Evolutionary conservation across 106 monocot genomes (phyloP).

Genomic region (Dendrobium officinale): DNA sequence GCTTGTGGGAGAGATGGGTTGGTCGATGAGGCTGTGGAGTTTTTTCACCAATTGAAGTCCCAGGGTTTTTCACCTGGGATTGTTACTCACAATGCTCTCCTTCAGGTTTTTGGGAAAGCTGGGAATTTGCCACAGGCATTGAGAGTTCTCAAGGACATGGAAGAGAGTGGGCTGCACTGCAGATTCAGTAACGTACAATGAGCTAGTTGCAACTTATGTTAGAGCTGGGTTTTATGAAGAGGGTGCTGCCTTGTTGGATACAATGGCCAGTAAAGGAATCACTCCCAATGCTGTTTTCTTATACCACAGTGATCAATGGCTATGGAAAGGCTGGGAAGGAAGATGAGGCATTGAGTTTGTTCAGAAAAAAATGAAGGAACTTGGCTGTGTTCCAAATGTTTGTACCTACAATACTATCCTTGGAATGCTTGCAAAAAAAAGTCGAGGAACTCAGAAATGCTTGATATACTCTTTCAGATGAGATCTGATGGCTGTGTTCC

Average conservation of each 20-base stretch:
- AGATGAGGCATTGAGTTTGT: constrained; percentile 60
- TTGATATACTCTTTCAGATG: constrained; percentile 70
- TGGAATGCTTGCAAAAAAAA: constrained; percentile 78
- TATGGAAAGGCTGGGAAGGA: constrained; percentile 64
- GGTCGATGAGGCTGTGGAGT: constrained; percentile 58
- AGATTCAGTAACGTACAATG: constrained; percentile 80
- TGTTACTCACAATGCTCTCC: constrained; percentile 71
- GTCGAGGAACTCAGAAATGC: constrained; percentile 53
- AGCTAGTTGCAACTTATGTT: constrained; percentile 72
- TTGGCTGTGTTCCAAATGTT: constrained; percentile 71
- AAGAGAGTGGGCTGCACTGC: constrained; percentile 45
- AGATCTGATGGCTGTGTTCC: constrained; percentile 69
- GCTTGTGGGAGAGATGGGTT: constrained; percentile 82
- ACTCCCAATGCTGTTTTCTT: constrained; percentile 77
- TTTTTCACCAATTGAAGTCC: constrained; percentile 48
- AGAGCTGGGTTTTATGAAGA: constrained; percentile 71
- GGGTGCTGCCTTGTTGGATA: constrained; percentile 47
- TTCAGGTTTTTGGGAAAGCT: constrained; percentile 79
- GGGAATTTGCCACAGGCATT: constrained; percentile 56
- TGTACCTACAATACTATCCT: constrained; percentile 81
- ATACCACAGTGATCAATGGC: constrained; percentile 73
- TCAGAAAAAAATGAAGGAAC: constrained; percentile 42
- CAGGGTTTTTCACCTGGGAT: constrained; percentile 52
- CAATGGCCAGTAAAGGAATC: constrained; percentile 61
- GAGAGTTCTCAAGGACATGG: constrained; percentile 75